Conservation (phyloP, 2,329 filamentous ascomycete species). For the Spiromastix sp. region DNA sequence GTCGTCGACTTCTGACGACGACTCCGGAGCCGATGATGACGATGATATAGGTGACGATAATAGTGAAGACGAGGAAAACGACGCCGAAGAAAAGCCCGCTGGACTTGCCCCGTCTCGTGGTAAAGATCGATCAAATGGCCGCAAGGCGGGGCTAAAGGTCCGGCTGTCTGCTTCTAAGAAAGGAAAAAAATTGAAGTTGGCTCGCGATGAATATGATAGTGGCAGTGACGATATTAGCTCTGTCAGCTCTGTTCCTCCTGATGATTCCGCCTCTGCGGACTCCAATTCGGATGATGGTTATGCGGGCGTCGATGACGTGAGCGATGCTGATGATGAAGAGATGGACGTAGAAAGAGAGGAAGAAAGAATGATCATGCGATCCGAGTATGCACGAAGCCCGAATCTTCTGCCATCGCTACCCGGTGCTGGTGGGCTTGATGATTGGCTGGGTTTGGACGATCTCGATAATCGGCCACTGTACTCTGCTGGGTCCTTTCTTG, state of each 20-base stretch:
- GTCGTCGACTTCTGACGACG: slow-evolving; percentile 20
- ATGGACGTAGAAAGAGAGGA: slow-evolving; percentile 67
- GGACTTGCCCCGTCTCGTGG: slow-evolving; percentile 34
- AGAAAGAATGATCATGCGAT: slow-evolving; percentile 59
- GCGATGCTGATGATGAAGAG: slow-evolving; percentile 70
- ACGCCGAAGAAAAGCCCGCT: slow-evolving; percentile 34
- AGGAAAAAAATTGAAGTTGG: slow-evolving; percentile 25
- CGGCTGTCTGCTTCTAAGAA: slow-evolving; percentile 17
- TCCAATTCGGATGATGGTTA: slow-evolving; percentile 41
- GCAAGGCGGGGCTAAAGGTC: slow-evolving; percentile 31
- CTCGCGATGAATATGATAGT: slow-evolving; percentile 6
- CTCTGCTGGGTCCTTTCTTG: slow-evolving; percentile 31
- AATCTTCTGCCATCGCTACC: slow-evolving; percentile 11
- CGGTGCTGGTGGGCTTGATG: slow-evolving; percentile 16
- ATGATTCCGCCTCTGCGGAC: slow-evolving; percentile 5
- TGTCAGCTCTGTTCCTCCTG: slow-evolving; percentile 10
- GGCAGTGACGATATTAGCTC: slow-evolving; percentile 8
- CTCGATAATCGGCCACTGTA: slow-evolving; percentile 33
- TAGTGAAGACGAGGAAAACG: slow-evolving; percentile 30
- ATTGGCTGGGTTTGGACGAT: slow-evolving; percentile 46
- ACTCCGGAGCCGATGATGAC: slow-evolving; percentile 29
- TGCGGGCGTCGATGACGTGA: slow-evolving; percentile 68
- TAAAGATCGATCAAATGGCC: slow-evolving; percentile 21
- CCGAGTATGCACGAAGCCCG: slow-evolving; percentile 25
- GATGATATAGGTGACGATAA: slow-evolving; percentile 18